A percentile compares a stretch with the other conserved stretches of the same genome.
Evolutionary conservation across 1,139 yeast genomes (phyloP).

Genomic region (Geotrichum histeridarum): DNA sequence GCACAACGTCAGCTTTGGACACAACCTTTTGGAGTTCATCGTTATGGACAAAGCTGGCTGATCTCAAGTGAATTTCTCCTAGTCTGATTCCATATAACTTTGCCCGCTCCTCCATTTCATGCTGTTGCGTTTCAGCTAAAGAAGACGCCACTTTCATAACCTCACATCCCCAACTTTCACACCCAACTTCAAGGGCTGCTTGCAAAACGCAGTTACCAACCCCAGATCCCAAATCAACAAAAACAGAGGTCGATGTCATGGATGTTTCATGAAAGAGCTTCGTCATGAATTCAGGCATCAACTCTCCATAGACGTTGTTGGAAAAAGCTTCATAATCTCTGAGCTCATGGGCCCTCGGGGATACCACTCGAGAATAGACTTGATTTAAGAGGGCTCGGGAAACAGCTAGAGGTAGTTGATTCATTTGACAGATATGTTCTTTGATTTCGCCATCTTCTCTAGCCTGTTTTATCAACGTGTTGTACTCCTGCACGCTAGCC

Average conservation of each 20-base stretch:
- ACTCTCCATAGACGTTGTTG: constrained; percentile 86
- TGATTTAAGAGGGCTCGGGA: constrained; percentile 67
- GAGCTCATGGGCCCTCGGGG: constrained; percentile 63
- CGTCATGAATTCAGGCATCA: constrained; percentile 71
- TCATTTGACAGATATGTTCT: constrained; percentile 39
- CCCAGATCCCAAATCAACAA: constrained; percentile 87
- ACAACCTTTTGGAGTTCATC: constrained; percentile 50
- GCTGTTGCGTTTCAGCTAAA: constrained; percentile 56
- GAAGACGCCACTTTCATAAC: constrained; percentile 77
- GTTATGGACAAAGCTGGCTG: constrained; percentile 66
- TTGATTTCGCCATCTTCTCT: constrained; percentile 37
- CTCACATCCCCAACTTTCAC: constrained; percentile 83
- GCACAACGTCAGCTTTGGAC: constrained; percentile 61
- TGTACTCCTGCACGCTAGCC: constrained; percentile 41
- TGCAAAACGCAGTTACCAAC: constrained; percentile 90
- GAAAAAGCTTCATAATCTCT: constrained; percentile 79
- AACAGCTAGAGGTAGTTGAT: constrained; percentile 49
- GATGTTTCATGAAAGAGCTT: constrained; percentile 62
- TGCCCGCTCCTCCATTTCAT: constrained; percentile 55
- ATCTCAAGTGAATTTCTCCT: constrained; percentile 54
- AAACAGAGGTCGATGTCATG: constrained; percentile 50
- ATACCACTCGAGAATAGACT: constrained; percentile 69
- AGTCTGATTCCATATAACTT: constrained; percentile 57
- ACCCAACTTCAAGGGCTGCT: constrained; percentile 83
- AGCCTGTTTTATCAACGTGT: constrained; percentile 37